phyloP scores from a whole-genome alignment of 2,329 filamentous ascomycete genomes.

The Clarireedia monteithiana region DNA sequence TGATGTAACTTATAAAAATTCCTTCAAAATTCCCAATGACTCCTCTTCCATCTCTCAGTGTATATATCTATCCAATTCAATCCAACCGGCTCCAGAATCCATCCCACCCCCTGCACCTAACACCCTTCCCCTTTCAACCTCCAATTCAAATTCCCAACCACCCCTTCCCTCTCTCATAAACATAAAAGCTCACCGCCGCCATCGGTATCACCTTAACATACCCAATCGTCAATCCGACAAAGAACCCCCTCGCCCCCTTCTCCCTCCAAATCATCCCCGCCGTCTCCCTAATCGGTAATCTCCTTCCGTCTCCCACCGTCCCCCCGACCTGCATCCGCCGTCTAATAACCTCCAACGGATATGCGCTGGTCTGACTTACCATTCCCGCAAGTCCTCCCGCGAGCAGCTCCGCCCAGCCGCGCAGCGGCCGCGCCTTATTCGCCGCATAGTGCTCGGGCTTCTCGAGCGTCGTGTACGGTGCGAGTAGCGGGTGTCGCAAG shows the following conservation, averaged over 20 bases:
- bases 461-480: slow-evolving; percentile 68
- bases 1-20: no score
- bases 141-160: slow-evolving; percentile 53
- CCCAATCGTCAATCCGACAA: slow-evolving; percentile 86
- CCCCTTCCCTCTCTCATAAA: slow-evolving; percentile 56
- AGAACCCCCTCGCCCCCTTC: slow-evolving; percentile 74
- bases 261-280: slow-evolving; percentile 67
- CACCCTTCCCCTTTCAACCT: no score
- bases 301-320: slow-evolving; percentile 81
- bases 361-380: slow-evolving; percentile 85
- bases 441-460: slow-evolving; percentile 44
- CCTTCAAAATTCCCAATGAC: no score
- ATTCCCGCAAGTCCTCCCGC: slow-evolving; percentile 82
- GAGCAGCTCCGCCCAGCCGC: slow-evolving; percentile 77
- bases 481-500: slow-evolving; percentile 61
- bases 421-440: slow-evolving; percentile 63
- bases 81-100: background rate
- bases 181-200: slow-evolving; percentile 63
- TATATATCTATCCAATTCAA: no score
- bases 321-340: slow-evolving; percentile 94
- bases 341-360: slow-evolving; percentile 87
- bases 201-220: slow-evolving; percentile 93
- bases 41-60: no score
- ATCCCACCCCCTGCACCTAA: no score
- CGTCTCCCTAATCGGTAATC: slow-evolving; percentile 73